Evolutionary conservation across 805 yeast species (phyloP).

Genomic region (Cyberlindnera misumaiensis): DNA sequence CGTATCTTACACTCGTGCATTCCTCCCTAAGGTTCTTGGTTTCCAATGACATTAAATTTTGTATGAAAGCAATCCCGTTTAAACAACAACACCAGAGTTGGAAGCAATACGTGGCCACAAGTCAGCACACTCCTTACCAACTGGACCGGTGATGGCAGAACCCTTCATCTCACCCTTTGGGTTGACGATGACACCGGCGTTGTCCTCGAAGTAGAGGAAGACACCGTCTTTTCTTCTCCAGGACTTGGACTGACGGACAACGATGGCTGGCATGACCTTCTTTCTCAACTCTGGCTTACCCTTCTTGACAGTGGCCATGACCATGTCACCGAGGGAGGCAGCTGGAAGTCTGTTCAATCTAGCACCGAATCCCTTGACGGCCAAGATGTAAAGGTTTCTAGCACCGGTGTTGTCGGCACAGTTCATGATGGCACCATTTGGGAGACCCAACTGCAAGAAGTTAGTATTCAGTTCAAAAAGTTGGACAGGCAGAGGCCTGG

Average conservation of each 20-base stretch:
- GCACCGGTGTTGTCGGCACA: conserved; percentile 99
- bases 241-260: conserved; percentile 97
- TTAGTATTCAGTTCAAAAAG: conserved; percentile 8
- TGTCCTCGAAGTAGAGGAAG: conserved; percentile 98
- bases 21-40: conserved; percentile 16
- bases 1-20: conserved; percentile 20
- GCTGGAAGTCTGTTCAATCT: conserved; percentile 99
- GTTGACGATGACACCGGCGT: conserved; percentile 99
- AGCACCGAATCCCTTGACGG: conserved; percentile 99
- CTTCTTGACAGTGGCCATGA: conserved; percentile 99
- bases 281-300: conserved; percentile 99
- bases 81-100: conserved; percentile 99
- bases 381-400: conserved; percentile 95
- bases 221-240: conserved; percentile 99
- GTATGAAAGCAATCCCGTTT: conserved; percentile 25
- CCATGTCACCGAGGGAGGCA: conserved; percentile 99
- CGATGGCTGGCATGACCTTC: conserved; percentile 99
- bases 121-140: conserved; percentile 99
- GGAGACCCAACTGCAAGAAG: conserved; percentile 80
- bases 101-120: conserved; percentile 99
- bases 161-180: conserved; percentile 99
- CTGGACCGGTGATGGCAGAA: conserved; percentile 99
- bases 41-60: conserved; percentile 23
- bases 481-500: too few relatives aligned
- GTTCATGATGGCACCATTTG: conserved; percentile 99